Evolutionary conservation across 345 rosid genomes (phyloP).

Genomic region (Bretschneidera sinensis): DNA sequence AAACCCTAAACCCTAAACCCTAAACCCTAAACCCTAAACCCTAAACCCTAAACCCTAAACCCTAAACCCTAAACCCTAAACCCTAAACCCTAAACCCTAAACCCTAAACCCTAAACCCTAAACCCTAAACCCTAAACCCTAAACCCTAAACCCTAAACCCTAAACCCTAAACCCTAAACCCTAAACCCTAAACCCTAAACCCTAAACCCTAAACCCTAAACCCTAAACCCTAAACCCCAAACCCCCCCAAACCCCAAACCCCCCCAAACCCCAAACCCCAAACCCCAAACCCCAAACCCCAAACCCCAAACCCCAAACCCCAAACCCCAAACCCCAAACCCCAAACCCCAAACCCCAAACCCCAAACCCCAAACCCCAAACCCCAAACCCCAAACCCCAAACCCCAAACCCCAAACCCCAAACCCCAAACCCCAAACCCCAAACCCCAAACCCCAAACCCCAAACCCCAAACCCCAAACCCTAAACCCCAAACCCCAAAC

Average conservation of each 20-base stretch:
- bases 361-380: slow-evolving; percentile 14
- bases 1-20: slow-evolving; percentile 10
- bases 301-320: slow-evolving; percentile 8
- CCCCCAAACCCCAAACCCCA: neutral
- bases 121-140: slow-evolving; percentile 2
- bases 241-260: neutral
- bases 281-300: slow-evolving; percentile 7
- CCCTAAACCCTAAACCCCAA: slow-evolving; percentile 11
- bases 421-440: slow-evolving; percentile 20
- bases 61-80: slow-evolving; percentile 8
- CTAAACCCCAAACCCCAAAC: slow-evolving; percentile 21
- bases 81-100: slow-evolving; percentile 9
- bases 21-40: slow-evolving; percentile 9
- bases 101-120: slow-evolving; percentile 13
- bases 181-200: neutral
- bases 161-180: slow-evolving; percentile 4
- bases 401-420: slow-evolving; percentile 18
- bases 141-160: slow-evolving; percentile 3
- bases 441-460: slow-evolving; percentile 21
- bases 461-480: slow-evolving; percentile 22
- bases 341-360: slow-evolving; percentile 15
- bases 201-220: slow-evolving; percentile 9
- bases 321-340: slow-evolving; percentile 14
- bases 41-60: slow-evolving; percentile 9
- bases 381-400: slow-evolving; percentile 17